Evolutionary conservation across 371 early-diverging fungal genomes (phyloP), one percentile per base, ranked within the genome.

Genomic region (Coemansia sp.): DNA sequence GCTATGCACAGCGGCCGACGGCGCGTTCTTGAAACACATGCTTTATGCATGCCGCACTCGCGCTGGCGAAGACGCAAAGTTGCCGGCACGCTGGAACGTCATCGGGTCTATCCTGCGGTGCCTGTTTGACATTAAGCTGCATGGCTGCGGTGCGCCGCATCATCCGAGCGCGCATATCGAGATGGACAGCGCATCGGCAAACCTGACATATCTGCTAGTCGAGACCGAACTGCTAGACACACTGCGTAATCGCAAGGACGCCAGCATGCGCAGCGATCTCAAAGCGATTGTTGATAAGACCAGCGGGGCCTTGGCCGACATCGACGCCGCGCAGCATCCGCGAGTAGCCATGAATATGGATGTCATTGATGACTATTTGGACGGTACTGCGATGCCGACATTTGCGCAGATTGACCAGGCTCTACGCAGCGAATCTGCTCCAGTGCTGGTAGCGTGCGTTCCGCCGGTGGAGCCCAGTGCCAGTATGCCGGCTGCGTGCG

Each of bases 351-450:
- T 69, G 60, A 74, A 74, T 31, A 55, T 62, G 50, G 75, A 74
- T 38, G 36, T 43, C 4, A 58, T 74, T 18, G 75, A 74, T 32
- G 60, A 55, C 55, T 74, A 65, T 18, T 49, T 74, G 55, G 75
- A 74, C n/a, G 75, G 75, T 14, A 34, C 62, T 11, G 37, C 70
- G 8, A 74, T 74, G 75, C 75, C 75, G 24, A 58, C 58, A 7
- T 74, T 67, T 60, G 47, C 47, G 14, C 51, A 62, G 16, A 9
- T 58, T 14, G 62, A 55, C 1, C 11, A 12, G 8, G 51, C 52
- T 4, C 59, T 70, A 6, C 16, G 53, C 24, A 39, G 47, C 38
- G 14, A 37, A 2, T 3, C 39, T 4, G 12, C 18, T 11, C 33
- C 33, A 5, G 43, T 60, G 18, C 43, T 33, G 11, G 39, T 39